These are phyloP conservation scores for Metarhizium rileyi DNA, from an alignment of 2,329 filamentous ascomycete genomes.

Conservation along the genomic window DNA sequence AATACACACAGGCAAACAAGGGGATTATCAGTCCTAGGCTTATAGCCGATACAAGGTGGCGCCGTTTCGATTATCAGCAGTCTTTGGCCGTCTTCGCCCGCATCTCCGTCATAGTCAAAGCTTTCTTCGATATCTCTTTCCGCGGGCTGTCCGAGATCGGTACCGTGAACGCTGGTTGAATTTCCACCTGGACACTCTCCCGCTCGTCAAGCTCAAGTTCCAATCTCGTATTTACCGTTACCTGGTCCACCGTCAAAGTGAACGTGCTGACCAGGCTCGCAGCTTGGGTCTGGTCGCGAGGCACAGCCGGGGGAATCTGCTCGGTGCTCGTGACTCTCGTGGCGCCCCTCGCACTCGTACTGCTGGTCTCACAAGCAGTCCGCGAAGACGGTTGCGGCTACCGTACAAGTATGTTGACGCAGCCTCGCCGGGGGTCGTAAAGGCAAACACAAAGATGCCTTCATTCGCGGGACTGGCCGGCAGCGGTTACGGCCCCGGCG, in stretches of 20 bases:
- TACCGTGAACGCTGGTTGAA: conserved; percentile 57
- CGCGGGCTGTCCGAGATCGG: conserved; percentile 48
- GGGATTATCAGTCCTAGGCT: background rate
- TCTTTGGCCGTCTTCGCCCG: conserved; percentile 20
- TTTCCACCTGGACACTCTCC: conserved; percentile 67
- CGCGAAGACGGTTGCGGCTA: background rate
- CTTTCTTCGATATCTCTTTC: conserved; percentile 59
- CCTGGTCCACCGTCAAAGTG: conserved; percentile 55
- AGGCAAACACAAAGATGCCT: conserved; percentile 21
- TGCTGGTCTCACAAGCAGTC: background rate
- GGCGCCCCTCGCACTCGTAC: conserved; percentile 1
- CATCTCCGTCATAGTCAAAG: conserved; percentile 34
- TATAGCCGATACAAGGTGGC: conserved; percentile 27
- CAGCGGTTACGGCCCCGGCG: conserved; percentile 17
- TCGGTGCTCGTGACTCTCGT: conserved; percentile 23
- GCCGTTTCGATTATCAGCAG: conserved; percentile 32
- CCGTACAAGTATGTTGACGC: conserved; percentile 23
- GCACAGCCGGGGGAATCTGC: conserved; percentile 35
- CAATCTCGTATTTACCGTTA: conserved; percentile 72
- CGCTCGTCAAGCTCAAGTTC: conserved; percentile 56
- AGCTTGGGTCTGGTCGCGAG: conserved; percentile 33
- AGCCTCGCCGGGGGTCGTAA: conserved; percentile 18
- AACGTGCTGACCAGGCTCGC: conserved; percentile 37
- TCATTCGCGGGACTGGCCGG: conserved; percentile 13
- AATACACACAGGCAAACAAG: background rate